Evolutionary conservation across 371 early-diverging fungal genomes (phyloP).

Genomic region (Enterospora canceri): DNA sequence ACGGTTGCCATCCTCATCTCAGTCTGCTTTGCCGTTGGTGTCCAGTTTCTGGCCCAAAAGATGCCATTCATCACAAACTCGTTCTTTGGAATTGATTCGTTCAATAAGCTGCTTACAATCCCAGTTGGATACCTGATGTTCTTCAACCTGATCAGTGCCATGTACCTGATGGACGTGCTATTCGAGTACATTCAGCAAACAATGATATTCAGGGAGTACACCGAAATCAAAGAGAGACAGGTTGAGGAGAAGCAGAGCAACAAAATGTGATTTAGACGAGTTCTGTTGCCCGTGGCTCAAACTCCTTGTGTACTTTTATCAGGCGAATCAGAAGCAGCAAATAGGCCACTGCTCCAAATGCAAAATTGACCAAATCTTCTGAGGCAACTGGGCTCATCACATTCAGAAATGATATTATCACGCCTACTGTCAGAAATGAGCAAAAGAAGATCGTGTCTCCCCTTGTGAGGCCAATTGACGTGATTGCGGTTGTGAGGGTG

Average conservation of each 20-base stretch:
- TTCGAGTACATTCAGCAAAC: background rate
- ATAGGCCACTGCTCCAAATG: too few relatives aligned
- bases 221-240: background rate
- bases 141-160: background rate
- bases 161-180: slow-evolving; percentile 4
- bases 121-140: slow-evolving; percentile 19
- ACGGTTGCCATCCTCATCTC: slow-evolving; percentile 30
- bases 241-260: background rate
- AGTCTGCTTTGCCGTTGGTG: slow-evolving; percentile 15
- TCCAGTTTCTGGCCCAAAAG: slow-evolving; percentile 40
- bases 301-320: too few relatives aligned
- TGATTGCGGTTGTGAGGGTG: too few relatives aligned
- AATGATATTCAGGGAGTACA: background rate
- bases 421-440: too few relatives aligned
- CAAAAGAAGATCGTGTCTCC: too few relatives aligned
- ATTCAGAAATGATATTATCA: too few relatives aligned
- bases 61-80: background rate
- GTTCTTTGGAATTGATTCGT: background rate
- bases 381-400: too few relatives aligned
- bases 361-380: too few relatives aligned
- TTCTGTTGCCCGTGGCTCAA: too few relatives aligned
- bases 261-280: too few relatives aligned
- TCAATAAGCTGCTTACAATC: slow-evolving; percentile 11
- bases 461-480: too few relatives aligned
- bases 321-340: too few relatives aligned